Percentiles rank a stretch among this genome's conserved stretches.
These are phyloP conservation scores for Rhynchosporium graminicola DNA, from an alignment of 2,329 filamentous ascomycete species.

Conservation along the genomic window DNA sequence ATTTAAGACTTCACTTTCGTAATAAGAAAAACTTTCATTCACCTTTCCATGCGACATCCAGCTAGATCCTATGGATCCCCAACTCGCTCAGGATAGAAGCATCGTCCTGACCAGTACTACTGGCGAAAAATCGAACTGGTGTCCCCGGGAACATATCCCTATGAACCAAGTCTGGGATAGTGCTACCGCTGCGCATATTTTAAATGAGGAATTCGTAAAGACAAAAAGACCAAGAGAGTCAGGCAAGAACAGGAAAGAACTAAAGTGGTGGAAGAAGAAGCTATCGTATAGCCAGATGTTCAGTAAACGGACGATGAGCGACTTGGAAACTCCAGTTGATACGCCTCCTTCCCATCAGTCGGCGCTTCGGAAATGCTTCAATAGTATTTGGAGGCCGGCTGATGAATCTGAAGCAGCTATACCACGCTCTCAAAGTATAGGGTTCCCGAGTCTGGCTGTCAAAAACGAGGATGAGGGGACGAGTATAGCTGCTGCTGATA, in stretches of 20 bases:
- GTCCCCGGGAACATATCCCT: constrained; percentile 5
- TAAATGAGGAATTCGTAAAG: neutral
- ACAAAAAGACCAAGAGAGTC: neutral
- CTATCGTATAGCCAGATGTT: neutral
- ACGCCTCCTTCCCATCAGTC: neutral
- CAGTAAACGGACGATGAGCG: neutral
- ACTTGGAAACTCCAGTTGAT: neutral
- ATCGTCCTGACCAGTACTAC: neutral
- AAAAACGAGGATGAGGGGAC: neutral
- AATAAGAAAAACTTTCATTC: neutral
- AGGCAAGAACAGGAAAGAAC: neutral
- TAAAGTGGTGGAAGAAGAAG: constrained; percentile 6
- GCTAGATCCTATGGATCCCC: neutral
- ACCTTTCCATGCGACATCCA: neutral
- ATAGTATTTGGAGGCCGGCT: neutral
- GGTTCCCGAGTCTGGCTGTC: neutral
- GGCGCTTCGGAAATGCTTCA: neutral
- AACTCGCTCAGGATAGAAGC: neutral
- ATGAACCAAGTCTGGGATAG: neutral
- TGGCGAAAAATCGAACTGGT: constrained; percentile 2
- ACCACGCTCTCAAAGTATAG: neutral
- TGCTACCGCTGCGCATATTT: neutral
- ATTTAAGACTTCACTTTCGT: neutral
- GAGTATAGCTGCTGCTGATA: neutral
- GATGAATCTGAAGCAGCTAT: neutral